Evolutionary conservation across 1,284 basidiomycete species (phyloP).

Genomic region (Ustilago sp.): DNA sequence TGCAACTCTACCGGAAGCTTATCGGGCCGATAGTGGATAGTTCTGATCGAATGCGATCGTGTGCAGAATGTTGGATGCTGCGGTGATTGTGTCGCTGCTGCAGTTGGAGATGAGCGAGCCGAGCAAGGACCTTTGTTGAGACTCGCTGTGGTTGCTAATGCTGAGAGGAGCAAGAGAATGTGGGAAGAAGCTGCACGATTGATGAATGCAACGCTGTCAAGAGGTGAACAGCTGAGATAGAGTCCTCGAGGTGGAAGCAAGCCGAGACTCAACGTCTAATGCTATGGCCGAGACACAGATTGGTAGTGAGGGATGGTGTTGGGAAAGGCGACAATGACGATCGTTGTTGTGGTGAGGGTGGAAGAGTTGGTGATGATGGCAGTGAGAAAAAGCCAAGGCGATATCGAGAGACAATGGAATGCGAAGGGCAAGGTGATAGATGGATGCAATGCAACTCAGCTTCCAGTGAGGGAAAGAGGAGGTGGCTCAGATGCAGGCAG

Average conservation of each 20-base stretch:
- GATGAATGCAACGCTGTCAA: neutral
- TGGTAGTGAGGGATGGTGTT: neutral
- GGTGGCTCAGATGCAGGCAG: constrained; percentile 9
- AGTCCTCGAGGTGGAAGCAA: neutral
- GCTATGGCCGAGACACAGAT: neutral
- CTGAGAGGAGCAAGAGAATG: constrained; percentile 1
- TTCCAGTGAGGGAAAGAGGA: constrained; percentile 11
- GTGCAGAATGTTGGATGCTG: neutral
- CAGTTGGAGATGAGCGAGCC: neutral
- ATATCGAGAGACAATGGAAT: constrained; percentile 8
- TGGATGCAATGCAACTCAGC: neutral
- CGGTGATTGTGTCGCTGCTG: neutral
- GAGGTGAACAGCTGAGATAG: neutral
- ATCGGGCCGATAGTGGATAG: neutral
- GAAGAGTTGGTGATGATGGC: neutral
- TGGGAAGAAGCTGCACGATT: neutral
- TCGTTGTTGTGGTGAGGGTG: constrained; percentile 5
- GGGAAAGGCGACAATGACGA: constrained; percentile 5
- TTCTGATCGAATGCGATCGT: neutral
- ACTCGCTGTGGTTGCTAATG: neutral
- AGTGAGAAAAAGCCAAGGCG: constrained; percentile 8
- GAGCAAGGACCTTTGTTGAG: neutral
- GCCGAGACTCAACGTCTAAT: neutral
- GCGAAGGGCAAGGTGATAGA: constrained; percentile 1
- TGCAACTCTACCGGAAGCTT: neutral